Evolutionary conservation across 257 asterid genomes (phyloP).

Genomic region (Euphrasia confusa): DNA sequence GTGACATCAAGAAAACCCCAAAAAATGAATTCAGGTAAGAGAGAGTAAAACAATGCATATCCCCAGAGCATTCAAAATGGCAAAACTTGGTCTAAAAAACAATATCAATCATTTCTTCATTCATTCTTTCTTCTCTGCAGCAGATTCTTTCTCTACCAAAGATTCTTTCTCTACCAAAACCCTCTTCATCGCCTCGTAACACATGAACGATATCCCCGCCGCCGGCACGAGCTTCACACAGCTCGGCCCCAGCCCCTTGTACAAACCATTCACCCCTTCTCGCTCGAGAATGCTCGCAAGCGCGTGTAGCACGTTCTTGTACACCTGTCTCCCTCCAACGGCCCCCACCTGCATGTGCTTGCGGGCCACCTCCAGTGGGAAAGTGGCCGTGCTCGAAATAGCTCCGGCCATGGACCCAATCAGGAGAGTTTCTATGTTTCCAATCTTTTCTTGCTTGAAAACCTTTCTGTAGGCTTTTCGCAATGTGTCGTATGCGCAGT

Average conservation of each 20-base stretch:
- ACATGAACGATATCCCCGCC: constrained; percentile 98
- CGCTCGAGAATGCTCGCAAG: constrained; percentile 68
- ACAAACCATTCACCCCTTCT: constrained; percentile 74
- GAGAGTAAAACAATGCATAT: constrained; percentile 3
- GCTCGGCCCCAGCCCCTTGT: constrained; percentile 89
- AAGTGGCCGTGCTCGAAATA: constrained; percentile 85
- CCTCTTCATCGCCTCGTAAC: constrained; percentile 90
- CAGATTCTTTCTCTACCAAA: constrained; percentile 57
- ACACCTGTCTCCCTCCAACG: constrained; percentile 72
- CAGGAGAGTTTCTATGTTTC: constrained; percentile 83
- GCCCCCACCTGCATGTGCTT: constrained; percentile 96
- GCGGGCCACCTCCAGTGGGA: constrained; percentile 94
- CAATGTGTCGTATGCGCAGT: constrained; percentile 78
- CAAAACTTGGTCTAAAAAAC: constrained; percentile 15
- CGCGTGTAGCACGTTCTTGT: constrained; percentile 82
- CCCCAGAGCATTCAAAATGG: constrained; percentile 7
- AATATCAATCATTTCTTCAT: not conserved
- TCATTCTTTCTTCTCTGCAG: constrained; percentile 34
- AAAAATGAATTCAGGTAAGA: no score
- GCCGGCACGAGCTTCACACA: constrained; percentile 90
- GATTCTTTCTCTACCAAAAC: constrained; percentile 67
- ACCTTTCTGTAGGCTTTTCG: constrained; percentile 55
- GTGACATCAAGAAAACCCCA: no score
- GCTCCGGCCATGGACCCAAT: constrained; percentile 93
- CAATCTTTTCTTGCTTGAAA: constrained; percentile 62